A percentile compares a stretch with the other conserved stretches of the same genome.
Conservation (phyloP, 768 basidiomycete species). For the Kwoniella pini region DNA sequence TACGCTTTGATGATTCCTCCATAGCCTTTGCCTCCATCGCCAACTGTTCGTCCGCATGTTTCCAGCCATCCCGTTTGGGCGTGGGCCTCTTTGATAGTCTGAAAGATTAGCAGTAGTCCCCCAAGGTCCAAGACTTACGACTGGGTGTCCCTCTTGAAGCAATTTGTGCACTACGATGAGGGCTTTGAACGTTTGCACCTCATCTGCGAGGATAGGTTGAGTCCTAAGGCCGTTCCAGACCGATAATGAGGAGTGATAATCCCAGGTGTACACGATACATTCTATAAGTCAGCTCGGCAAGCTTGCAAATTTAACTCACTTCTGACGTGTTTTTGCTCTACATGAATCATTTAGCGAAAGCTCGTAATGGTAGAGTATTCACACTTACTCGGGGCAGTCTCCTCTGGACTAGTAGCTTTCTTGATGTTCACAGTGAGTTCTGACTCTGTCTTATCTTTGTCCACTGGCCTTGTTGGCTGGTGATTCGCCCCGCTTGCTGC, state of each 20-base stretch:
- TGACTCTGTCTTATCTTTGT: constrained; percentile 95
- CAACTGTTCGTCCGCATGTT: constrained; percentile 88
- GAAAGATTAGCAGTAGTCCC: constrained; percentile 13
- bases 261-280: constrained; percentile 98
- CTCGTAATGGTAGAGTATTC: background rate
- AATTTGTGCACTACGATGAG: constrained; percentile 98
- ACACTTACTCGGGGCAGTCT: constrained; percentile 73
- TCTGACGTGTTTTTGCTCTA: constrained; percentile 94
- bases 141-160: constrained; percentile 93
- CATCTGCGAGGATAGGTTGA: constrained; percentile 94
- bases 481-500: constrained; percentile 57
- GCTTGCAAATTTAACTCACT: constrained; percentile 60
- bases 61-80: constrained; percentile 97
- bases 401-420: constrained; percentile 94
- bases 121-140: constrained; percentile 60
- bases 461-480: constrained; percentile 94
- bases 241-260: constrained; percentile 94
- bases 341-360: constrained; percentile 1
- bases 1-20: constrained; percentile 90
- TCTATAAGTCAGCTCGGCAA: constrained; percentile 60
- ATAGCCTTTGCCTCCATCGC: constrained; percentile 82
- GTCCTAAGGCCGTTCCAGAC: constrained; percentile 98
- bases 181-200: constrained; percentile 97
- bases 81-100: constrained; percentile 97
- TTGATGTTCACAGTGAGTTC: constrained; percentile 95